Percentiles rank a stretch among this genome's conserved stretches.
These are phyloP conservation scores for Podaxis rugospora DNA, from an alignment of 768 basidiomycete genomes.

Conservation along the genomic window DNA sequence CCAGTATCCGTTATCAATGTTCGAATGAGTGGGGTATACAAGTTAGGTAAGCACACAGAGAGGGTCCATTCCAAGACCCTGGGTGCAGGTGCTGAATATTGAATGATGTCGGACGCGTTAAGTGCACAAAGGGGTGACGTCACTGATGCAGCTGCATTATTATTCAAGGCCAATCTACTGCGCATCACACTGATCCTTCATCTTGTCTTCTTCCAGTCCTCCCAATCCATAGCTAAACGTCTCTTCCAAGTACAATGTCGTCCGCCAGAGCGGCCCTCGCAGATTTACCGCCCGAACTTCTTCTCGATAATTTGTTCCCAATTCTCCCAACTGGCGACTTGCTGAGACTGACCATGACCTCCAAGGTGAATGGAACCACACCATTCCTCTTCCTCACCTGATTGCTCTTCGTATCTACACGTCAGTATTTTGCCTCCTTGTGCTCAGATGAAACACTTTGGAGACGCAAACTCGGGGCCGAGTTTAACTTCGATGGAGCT, in stretches of 20 bases:
- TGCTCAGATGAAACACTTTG: conserved; percentile 76
- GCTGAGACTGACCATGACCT: conserved; percentile 54
- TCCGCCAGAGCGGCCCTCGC: conserved; percentile 8
- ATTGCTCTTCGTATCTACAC: not conserved
- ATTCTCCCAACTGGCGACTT: conserved; percentile 51
- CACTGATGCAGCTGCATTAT: not conserved
- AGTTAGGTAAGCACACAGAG: not conserved
- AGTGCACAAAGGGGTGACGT: not conserved
- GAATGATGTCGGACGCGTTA: not conserved
- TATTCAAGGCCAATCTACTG: not conserved
- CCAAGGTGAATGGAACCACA: conserved; percentile 32
- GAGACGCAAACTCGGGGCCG: conserved; percentile 61
- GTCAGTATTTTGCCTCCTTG: conserved; percentile 51
- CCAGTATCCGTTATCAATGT: not conserved
- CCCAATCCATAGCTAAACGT: not conserved
- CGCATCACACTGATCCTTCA: not conserved
- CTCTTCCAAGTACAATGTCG: not conserved
- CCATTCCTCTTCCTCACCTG: not conserved
- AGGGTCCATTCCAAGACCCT: not conserved
- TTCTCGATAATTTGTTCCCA: conserved; percentile 70
- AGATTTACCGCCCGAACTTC: conserved; percentile 70
- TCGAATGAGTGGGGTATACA: not conserved
- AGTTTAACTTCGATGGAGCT: conserved; percentile 75
- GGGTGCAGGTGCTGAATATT: no score
- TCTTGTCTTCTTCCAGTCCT: not conserved